Evolutionary conservation across 768 basidiomycete genomes (phyloP).

Genomic region (Chalciporus pseudorubinellus): DNA sequence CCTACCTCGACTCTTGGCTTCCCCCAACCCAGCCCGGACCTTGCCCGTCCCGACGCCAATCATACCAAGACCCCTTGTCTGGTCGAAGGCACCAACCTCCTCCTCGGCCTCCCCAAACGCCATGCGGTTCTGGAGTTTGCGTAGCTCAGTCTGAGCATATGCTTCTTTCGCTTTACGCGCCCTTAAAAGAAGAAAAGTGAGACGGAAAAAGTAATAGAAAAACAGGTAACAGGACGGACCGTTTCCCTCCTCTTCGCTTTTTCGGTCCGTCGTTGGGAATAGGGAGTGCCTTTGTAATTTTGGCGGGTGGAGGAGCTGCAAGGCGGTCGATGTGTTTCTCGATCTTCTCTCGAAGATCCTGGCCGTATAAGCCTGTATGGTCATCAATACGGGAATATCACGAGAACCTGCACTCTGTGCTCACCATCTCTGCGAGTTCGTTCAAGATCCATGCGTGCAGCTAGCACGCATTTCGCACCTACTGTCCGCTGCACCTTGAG

Average conservation of each 20-base stretch:
- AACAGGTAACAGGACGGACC: constrained; percentile 46
- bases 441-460: constrained; percentile 93
- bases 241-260: constrained; percentile 93
- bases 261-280: constrained; percentile 94
- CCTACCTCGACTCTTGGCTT: constrained; percentile 88
- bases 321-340: constrained; percentile 90
- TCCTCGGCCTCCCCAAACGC: constrained; percentile 93
- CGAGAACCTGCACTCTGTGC: constrained; percentile 11
- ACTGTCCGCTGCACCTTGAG: constrained; percentile 91
- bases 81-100: constrained; percentile 94
- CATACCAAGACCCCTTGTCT: constrained; percentile 99
- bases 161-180: constrained; percentile 99
- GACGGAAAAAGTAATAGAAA: background rate
- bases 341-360: constrained; percentile 78
- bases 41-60: constrained; percentile 85
- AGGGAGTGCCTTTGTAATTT: constrained; percentile 90
- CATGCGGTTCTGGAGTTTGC: constrained; percentile 97
- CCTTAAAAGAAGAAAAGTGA: constrained; percentile 37
- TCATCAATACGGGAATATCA: background rate
- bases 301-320: constrained; percentile 90
- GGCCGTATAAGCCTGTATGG: constrained; percentile 70
- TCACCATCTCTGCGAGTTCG: constrained; percentile 76
- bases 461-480: constrained; percentile 86
- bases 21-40: constrained; percentile 83
- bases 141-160: constrained; percentile 93